phyloP scores from a whole-genome alignment of 768 basidiomycete species.

The Butyriboletus loyo region DNA sequence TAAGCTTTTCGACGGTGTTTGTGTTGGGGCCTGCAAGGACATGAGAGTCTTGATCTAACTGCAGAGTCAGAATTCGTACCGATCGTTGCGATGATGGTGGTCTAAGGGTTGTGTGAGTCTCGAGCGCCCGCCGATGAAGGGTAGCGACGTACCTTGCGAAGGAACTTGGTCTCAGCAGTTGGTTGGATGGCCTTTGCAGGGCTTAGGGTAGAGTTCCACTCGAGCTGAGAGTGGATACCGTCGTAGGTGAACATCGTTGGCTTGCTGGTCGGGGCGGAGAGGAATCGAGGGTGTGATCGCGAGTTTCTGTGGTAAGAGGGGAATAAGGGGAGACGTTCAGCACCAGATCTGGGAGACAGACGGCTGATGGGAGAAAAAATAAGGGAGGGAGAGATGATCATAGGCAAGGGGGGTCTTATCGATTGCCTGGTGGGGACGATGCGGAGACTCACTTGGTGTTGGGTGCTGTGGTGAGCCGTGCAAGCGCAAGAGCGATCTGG shows the following conservation, averaged over 20 bases:
- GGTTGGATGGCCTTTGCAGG: slow-evolving; percentile 68
- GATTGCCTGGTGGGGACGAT: slow-evolving; percentile 5
- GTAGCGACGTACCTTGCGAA: slow-evolving; percentile 73
- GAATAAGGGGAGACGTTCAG: slow-evolving; percentile 11
- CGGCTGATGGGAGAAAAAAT: slow-evolving; percentile 18
- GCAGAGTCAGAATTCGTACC: slow-evolving; percentile 47
- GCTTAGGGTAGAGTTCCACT: slow-evolving; percentile 86
- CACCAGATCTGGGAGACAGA: slow-evolving; percentile 8
- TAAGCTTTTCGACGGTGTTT: slow-evolving; percentile 86
- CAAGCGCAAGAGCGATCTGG: background rate
- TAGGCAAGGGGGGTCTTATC: slow-evolving; percentile 12
- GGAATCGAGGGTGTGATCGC: slow-evolving; percentile 7
- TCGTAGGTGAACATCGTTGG: slow-evolving; percentile 52
- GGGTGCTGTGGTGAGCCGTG: slow-evolving; percentile 9
- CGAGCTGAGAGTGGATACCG: slow-evolving; percentile 77
- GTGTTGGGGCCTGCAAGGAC: slow-evolving; percentile 77
- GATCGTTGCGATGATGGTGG: slow-evolving; percentile 97
- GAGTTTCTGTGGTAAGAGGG: slow-evolving; percentile 4
- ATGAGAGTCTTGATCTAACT: slow-evolving; percentile 3
- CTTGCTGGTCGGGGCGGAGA: slow-evolving; percentile 7
- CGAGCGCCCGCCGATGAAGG: background rate
- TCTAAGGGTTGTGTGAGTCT: slow-evolving; percentile 48
- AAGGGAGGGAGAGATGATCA: slow-evolving; percentile 4
- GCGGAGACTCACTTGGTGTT: slow-evolving; percentile 21
- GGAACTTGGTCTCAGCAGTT: slow-evolving; percentile 76